These are phyloP conservation scores for Hippophae gyantsensis DNA, from an alignment of 306 rosid genomes.

Conservation along the genomic window DNA sequence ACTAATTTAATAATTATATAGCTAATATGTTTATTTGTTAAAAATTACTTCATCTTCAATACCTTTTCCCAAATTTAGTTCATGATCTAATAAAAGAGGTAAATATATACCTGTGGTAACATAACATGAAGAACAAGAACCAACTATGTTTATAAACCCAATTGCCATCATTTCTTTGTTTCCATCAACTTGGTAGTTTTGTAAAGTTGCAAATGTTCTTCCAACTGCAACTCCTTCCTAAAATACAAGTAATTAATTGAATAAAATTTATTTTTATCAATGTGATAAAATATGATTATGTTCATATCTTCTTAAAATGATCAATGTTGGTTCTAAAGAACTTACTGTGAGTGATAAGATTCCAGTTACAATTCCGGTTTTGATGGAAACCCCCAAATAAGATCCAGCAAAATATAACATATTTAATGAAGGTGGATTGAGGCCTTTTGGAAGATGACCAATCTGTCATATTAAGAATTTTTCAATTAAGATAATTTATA, in stretches of 20 bases:
- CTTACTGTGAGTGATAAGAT: slow-evolving; percentile 1
- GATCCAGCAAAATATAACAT: background rate
- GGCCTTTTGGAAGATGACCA: slow-evolving; percentile 1
- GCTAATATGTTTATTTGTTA: too few relatives aligned
- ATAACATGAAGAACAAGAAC: slow-evolving; percentile 6
- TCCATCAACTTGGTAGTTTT: slow-evolving; percentile 5
- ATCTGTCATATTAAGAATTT: background rate
- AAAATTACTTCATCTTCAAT: too few relatives aligned
- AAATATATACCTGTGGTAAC: background rate
- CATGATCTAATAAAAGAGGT: too few relatives aligned
- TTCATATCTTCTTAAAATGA: background rate
- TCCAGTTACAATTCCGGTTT: slow-evolving; percentile 5
- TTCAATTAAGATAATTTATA: too few relatives aligned
- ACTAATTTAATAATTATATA: too few relatives aligned
- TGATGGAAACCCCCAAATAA: background rate
- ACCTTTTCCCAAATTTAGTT: too few relatives aligned
- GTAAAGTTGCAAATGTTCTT: slow-evolving; percentile 7
- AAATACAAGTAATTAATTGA: background rate
- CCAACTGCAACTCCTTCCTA: slow-evolving; percentile 15
- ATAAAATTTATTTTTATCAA: background rate
- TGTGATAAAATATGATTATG: too few relatives aligned
- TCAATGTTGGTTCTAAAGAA: background rate
- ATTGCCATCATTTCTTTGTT: slow-evolving; percentile 9
- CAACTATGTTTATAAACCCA: slow-evolving; percentile 3
- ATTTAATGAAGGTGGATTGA: slow-evolving; percentile 8